These are phyloP conservation scores for Trichothecium roseum DNA, from an alignment of 2,329 filamentous ascomycete genomes.

Conservation along the genomic window DNA sequence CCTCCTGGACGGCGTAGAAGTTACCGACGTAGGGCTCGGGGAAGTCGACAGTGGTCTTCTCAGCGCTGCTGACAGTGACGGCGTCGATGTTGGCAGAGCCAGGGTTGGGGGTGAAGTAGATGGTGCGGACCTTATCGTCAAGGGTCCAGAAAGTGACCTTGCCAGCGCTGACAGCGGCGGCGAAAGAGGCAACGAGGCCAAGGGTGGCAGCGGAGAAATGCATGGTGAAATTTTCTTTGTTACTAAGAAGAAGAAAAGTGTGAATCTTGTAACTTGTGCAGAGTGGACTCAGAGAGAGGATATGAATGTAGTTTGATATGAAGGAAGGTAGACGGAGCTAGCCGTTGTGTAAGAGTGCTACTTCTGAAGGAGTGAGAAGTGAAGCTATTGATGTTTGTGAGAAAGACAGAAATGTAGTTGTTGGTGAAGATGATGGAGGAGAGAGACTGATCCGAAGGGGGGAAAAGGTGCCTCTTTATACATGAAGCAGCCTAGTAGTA, in stretches of 20 bases:
- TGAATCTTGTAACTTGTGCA: constrained; percentile 5
- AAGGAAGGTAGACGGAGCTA: constrained; percentile 4
- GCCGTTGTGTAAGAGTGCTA: constrained; percentile 1
- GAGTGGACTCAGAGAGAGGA: constrained; percentile 5
- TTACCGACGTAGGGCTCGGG: constrained; percentile 37
- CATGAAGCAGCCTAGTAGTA: background rate
- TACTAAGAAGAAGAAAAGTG: too few relatives aligned
- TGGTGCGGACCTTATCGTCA: constrained; percentile 36
- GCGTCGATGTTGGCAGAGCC: constrained; percentile 23
- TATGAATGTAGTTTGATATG: constrained; percentile 2
- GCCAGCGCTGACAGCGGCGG: constrained; percentile 32
- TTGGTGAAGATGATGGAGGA: background rate
- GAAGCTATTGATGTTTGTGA: constrained; percentile 1
- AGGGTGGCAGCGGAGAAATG: constrained; percentile 38
- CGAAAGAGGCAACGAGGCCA: constrained; percentile 30
- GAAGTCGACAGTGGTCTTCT: constrained; percentile 30
- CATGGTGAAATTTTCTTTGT: constrained; percentile 38
- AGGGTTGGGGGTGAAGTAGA: constrained; percentile 38
- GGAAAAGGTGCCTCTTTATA: constrained; percentile 5
- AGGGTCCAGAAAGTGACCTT: constrained; percentile 48
- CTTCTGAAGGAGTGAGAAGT: constrained; percentile 8
- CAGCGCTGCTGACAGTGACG: constrained; percentile 26
- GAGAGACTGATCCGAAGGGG: constrained; percentile 1
- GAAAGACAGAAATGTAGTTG: background rate
- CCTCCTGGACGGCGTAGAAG: constrained; percentile 38